Percentiles rank a stretch among this genome's conserved stretches.
Evolutionary conservation across 495 filamentous ascomycete species (phyloP).

Genomic region (Rostrohypoxylon terebratum): DNA sequence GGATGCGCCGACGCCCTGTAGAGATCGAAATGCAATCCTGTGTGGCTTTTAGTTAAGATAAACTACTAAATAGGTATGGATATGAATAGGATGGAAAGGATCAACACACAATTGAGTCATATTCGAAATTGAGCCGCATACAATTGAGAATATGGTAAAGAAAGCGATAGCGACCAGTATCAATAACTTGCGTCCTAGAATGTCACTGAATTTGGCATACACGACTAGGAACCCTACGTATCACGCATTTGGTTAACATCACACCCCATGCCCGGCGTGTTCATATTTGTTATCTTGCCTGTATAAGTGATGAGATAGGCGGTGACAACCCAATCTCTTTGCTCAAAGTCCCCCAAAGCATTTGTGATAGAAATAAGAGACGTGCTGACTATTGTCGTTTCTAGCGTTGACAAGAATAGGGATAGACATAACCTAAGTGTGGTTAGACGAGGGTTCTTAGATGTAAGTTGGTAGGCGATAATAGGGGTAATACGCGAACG

Average conservation of each 20-base stretch:
- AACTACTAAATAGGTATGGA: not conserved
- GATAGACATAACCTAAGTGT: conserved; percentile 58
- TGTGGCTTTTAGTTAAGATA: conserved; percentile 43
- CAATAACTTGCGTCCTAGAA: conserved; percentile 63
- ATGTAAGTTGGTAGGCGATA: not conserved
- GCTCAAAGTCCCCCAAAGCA: conserved; percentile 61
- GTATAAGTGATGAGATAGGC: conserved; percentile 69
- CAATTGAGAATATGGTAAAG: conserved; percentile 65
- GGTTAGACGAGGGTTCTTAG: conserved; percentile 3
- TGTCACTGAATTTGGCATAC: conserved; percentile 64
- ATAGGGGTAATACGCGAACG: conserved; percentile 49
- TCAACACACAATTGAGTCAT: conserved; percentile 61
- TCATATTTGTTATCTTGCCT: conserved; percentile 49
- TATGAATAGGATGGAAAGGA: not conserved
- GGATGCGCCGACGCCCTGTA: conserved; percentile 67
- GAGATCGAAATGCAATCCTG: conserved; percentile 65
- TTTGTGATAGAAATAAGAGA: conserved; percentile 68
- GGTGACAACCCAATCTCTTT: conserved; percentile 67
- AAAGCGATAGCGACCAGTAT: conserved; percentile 58
- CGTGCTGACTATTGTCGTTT: conserved; percentile 69
- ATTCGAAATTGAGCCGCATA: conserved; percentile 60
- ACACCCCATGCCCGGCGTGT: not conserved
- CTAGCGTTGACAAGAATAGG: conserved; percentile 65
- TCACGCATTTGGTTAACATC: not conserved
- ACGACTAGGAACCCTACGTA: conserved; percentile 62